Base-by-base conservation (phyloP, 352 stramenopile species). In the Pythium rishiriense region DNA sequence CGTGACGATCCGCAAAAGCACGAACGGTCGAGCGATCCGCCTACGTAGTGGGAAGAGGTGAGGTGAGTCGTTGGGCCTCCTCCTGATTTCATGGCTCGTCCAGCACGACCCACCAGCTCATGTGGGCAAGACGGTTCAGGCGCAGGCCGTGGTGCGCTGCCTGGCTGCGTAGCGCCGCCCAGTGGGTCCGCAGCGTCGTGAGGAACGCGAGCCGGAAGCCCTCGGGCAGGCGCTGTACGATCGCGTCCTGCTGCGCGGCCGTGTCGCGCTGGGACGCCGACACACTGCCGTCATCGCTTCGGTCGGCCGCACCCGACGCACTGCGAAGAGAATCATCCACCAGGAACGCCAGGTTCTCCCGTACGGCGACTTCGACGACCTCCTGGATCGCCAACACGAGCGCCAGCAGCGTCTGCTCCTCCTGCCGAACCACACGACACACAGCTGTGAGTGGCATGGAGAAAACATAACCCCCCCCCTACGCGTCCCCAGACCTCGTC, bases 1-100 rank as follows among this genome's bases (percentile, higher is more conserved):
- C 9, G 77, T 88, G 52, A 79, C 68, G 10, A 91, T 57, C 8
- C 82, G 69, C 64, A 91, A n/a, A 21, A 88, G 37, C 19, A 90
- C 68, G 31, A 59, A 54, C 14, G 62, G 58, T 6, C 43, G 29
- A 0, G 56, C 43, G 0, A 65, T 53, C 6, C 58, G 62, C 47
- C 70, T 76, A 28, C 48, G 31, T 35, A 10, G 31, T n/a, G n/a
- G n/a, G n/a, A n/a, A n/a, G n/a, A n/a, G n/a, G n/a, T n/a, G n/a
- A n/a, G n/a, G n/a, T n/a, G n/a, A n/a, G n/a, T n/a, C n/a, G n/a
- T n/a, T n/a, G n/a, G n/a, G n/a, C n/a, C n/a, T n/a, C n/a, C n/a
- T n/a, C n/a, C n/a, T n/a, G n/a, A n/a, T n/a, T n/a, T n/a, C n/a
- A n/a, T n/a, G n/a, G n/a, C n/a, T n/a, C n/a, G n/a, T n/a, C n/a